Conservation (phyloP, 768 basidiomycete genomes). For the Mycena maculata region DNA sequence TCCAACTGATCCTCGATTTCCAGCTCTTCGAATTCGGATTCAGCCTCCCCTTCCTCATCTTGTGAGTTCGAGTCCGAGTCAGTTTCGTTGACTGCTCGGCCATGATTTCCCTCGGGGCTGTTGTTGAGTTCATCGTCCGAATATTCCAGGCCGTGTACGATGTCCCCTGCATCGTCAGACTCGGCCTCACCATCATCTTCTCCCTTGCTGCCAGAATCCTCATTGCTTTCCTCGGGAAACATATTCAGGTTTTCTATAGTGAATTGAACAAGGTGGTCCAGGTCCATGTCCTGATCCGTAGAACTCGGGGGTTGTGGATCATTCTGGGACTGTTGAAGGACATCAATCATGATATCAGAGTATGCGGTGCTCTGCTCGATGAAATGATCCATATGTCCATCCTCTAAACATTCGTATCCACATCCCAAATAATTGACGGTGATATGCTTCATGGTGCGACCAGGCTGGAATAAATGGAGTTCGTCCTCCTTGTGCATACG, state of each 20-base stretch:
- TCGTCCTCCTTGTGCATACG: constrained; percentile 25
- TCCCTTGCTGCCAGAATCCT: no score
- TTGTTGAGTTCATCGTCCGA: not conserved
- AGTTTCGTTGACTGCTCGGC: not conserved
- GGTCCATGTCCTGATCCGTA: not conserved
- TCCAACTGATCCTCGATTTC: not conserved
- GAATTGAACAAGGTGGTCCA: not conserved
- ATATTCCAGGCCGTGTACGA: constrained; percentile 1
- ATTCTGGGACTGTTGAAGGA: not conserved
- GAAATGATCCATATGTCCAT: constrained; percentile 10
- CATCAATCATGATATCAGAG: constrained; percentile 19
- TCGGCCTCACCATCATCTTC: not conserved
- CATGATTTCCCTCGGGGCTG: not conserved
- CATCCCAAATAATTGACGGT: constrained; percentile 14
- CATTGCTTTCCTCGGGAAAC: not conserved
- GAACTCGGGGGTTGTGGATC: not conserved
- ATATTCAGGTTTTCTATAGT: not conserved
- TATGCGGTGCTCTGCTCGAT: constrained; percentile 20
- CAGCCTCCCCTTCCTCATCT: not conserved
- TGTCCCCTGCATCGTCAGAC: not conserved
- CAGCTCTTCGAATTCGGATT: not conserved
- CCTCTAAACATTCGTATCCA: constrained; percentile 22
- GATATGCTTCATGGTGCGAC: constrained; percentile 18
- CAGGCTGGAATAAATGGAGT: constrained; percentile 18
- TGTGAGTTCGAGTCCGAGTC: not conserved